Conservation (phyloP, 1,139 yeast genomes). For the Taphrina communis region DNA sequence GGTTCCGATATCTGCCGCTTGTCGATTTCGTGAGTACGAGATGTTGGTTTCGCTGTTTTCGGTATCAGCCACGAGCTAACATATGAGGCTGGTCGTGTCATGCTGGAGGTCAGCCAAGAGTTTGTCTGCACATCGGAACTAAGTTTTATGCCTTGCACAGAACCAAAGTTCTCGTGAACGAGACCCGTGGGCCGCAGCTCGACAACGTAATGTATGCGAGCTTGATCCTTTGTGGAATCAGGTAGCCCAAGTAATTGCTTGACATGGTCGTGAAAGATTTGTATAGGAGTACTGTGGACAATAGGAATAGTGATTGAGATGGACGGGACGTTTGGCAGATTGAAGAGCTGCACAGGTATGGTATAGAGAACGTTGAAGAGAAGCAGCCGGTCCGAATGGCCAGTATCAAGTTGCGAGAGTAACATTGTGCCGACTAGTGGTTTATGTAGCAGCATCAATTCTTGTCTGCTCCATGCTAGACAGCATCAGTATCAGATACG, state of each 20-base stretch:
- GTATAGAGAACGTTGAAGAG: slow-evolving; percentile 32
- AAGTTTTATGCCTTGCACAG: background rate
- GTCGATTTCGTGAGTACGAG: background rate
- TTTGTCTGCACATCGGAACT: background rate
- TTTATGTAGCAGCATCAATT: slow-evolving; percentile 16
- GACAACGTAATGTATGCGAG: background rate
- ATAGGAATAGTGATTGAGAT: slow-evolving; percentile 15
- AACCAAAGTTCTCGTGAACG: background rate
- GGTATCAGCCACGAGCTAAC: slow-evolving; percentile 10
- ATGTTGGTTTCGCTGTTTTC: background rate
- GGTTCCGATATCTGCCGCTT: slow-evolving; percentile 10
- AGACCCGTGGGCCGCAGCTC: background rate
- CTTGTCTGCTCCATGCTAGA: slow-evolving; percentile 25
- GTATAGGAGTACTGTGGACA: slow-evolving; percentile 2
- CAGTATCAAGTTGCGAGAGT: background rate
- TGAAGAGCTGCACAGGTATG: slow-evolving; percentile 10
- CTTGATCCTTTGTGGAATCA: background rate
- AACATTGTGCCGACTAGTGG: slow-evolving; percentile 16
- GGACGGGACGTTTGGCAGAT: slow-evolving; percentile 19
- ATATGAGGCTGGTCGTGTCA: slow-evolving; percentile 14
- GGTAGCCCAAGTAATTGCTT: background rate
- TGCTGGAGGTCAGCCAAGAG: slow-evolving; percentile 1
- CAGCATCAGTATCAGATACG: background rate
- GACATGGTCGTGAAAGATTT: background rate
- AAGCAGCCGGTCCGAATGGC: background rate